Evolutionary conservation across 805 yeast genomes (phyloP).

Genomic region (Candida montana): DNA sequence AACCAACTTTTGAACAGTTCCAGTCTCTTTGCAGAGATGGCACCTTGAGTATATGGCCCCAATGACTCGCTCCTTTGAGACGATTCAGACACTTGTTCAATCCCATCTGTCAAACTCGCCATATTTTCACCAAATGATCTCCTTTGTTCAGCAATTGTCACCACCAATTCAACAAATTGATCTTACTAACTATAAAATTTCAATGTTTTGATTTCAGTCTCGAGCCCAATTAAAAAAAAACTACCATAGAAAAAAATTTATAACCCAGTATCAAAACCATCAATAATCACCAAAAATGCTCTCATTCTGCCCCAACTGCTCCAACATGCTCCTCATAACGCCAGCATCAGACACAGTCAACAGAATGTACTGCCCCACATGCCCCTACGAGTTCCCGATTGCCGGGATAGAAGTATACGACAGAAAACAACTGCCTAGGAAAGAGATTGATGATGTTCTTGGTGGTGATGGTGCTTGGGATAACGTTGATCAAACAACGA

Average conservation of each 20-base stretch:
- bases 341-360: slow-evolving; percentile 55
- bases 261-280: not conserved
- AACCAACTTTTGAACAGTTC: not conserved
- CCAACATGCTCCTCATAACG: slow-evolving; percentile 78
- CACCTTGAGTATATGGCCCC: not conserved
- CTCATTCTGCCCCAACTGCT: slow-evolving; percentile 92
- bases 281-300: slow-evolving; percentile 46
- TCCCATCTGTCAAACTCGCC: not conserved
- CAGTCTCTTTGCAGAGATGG: not conserved
- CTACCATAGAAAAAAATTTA: no score
- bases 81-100: not conserved
- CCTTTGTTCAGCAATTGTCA: no score
- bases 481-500: slow-evolving; percentile 91
- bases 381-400: slow-evolving; percentile 93
- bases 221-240: no score
- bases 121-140: no score
- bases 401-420: slow-evolving; percentile 80
- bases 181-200: no score
- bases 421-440: slow-evolving; percentile 74
- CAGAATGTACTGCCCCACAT: slow-evolving; percentile 82
- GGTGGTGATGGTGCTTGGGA: slow-evolving; percentile 99
- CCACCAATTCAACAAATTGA: not conserved
- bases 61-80: not conserved
- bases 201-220: no score
- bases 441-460: slow-evolving; percentile 90